These are phyloP conservation scores for Logfia minima DNA, from an alignment of 129 eudicot genomes.

Conservation along the genomic window DNA sequence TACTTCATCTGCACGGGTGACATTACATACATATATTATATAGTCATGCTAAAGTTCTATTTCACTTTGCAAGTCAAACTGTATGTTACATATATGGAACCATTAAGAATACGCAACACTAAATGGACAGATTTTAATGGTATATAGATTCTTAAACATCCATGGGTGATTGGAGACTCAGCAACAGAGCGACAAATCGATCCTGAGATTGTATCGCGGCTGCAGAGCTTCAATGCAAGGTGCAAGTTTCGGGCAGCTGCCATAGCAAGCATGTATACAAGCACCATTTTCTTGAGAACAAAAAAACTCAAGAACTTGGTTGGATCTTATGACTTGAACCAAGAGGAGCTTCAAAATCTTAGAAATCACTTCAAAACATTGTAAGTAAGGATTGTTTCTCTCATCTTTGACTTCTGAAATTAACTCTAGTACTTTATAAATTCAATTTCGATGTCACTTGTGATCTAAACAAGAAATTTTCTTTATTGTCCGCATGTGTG, in stretches of 20 bases:
- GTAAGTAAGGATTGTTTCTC: conserved; percentile 33
- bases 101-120: neutral
- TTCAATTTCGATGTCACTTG: neutral
- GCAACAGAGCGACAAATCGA: conserved; percentile 76
- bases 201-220: conserved; percentile 67
- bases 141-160: conserved; percentile 64
- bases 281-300: conserved; percentile 75
- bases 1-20: too few species aligned
- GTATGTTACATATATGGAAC: neutral
- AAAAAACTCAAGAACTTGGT: conserved; percentile 71
- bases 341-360: conserved; percentile 67
- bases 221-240: conserved; percentile 74
- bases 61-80: conserved; percentile 5
- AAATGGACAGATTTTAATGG: neutral
- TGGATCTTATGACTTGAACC: conserved; percentile 77
- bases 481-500: neutral
- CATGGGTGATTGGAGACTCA: conserved; percentile 77
- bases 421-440: neutral
- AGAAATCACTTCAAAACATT: conserved; percentile 60
- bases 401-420: neutral
- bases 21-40: neutral
- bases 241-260: conserved; percentile 87
- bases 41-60: neutral
- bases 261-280: conserved; percentile 74
- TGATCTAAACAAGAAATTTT: neutral